phyloP scores from a whole-genome alignment of 169 alveolate species.

The Amoebophrya sp. region DNA sequence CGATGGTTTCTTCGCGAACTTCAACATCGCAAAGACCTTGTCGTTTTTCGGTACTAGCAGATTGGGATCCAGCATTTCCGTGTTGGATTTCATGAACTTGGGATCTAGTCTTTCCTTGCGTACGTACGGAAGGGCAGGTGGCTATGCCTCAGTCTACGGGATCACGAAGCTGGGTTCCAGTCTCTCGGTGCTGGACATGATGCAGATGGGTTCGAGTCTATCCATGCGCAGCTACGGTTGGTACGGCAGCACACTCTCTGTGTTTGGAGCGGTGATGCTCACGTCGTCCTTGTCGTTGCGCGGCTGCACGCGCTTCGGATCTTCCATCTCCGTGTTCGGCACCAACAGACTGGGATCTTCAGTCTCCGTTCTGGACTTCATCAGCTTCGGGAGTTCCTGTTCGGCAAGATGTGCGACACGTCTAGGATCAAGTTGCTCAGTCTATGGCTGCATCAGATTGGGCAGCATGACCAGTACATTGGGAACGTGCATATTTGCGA shows the following conservation, averaged over 20 bases:
- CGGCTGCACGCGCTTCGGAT: constrained; percentile 21
- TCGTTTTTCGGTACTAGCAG: background rate
- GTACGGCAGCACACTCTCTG: background rate
- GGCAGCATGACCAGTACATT: background rate
- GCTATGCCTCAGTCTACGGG: constrained; percentile 15
- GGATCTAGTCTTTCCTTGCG: constrained; percentile 23
- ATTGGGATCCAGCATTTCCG: constrained; percentile 4
- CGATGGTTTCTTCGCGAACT: background rate
- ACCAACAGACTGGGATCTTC: background rate
- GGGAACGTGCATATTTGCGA: background rate
- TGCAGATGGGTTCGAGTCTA: background rate
- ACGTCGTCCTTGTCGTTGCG: background rate
- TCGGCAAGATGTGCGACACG: background rate
- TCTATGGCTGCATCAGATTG: background rate
- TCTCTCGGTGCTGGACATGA: background rate
- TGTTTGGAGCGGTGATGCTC: background rate
- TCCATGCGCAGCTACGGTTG: background rate
- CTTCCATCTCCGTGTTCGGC: background rate
- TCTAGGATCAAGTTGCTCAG: background rate
- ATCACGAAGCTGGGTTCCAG: background rate
- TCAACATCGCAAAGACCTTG: background rate
- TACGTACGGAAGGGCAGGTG: background rate
- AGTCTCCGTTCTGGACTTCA: background rate
- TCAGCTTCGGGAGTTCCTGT: background rate
- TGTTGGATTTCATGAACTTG: background rate